Percentiles rank a stretch among this genome's conserved stretches.
Conservation (phyloP, 257 asterid species). For the Oldenlandia corymbosa region DNA sequence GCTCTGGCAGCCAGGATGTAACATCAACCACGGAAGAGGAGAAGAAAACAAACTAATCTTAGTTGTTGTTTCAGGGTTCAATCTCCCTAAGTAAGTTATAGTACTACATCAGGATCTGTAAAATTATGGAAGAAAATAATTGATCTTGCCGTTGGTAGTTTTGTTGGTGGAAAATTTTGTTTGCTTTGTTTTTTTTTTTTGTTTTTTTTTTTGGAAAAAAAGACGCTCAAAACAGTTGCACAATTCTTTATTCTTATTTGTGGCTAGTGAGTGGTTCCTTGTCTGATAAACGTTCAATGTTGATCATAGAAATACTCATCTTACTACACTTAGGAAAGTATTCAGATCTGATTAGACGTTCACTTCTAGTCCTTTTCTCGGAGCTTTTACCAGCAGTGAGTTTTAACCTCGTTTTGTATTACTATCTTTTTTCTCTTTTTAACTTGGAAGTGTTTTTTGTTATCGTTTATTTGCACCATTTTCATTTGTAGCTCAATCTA, state of each 20-base stretch:
- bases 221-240: too few relatives aligned
- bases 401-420: too few relatives aligned
- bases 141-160: not conserved
- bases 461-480: not conserved
- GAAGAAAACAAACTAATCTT: constrained; percentile 79
- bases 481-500: too few relatives aligned
- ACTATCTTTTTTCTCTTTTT: not conserved
- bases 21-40: constrained; percentile 50
- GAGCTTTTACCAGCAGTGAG: not conserved
- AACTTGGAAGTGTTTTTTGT: too few relatives aligned
- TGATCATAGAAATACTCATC: too few relatives aligned
- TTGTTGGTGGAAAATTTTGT: not conserved
- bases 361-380: not conserved
- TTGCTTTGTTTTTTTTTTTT: too few relatives aligned
- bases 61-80: constrained; percentile 13
- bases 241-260: too few relatives aligned
- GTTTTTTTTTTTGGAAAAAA: too few relatives aligned
- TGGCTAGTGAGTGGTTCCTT: too few relatives aligned
- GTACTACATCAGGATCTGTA: constrained; percentile 8
- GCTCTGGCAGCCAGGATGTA: constrained; percentile 28
- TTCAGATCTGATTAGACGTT: too few relatives aligned
- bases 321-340: too few relatives aligned
- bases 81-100: not conserved
- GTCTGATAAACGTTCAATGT: too few relatives aligned
- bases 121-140: not conserved